Percentiles rank a stretch among this genome's conserved stretches.
Evolutionary conservation across 2,329 filamentous ascomycete species (phyloP).

Genomic region (Diaporthe sp.): DNA sequence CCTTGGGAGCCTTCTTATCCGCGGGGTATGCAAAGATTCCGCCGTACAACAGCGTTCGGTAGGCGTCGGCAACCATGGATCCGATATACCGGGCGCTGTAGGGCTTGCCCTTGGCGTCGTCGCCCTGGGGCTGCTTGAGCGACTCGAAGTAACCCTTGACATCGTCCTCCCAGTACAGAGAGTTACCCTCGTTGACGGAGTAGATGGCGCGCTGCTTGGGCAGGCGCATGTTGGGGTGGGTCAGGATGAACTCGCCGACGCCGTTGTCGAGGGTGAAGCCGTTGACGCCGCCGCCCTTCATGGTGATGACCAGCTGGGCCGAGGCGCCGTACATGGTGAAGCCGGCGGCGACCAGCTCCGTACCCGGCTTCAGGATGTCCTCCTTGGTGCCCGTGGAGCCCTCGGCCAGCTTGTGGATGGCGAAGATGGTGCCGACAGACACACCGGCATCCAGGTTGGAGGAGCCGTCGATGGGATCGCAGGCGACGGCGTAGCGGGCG

Average conservation of each 20-base stretch:
- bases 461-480: constrained; percentile 97
- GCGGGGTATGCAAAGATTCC: constrained; percentile 98
- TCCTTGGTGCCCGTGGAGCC: constrained; percentile 81
- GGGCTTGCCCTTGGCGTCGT: constrained; percentile 87
- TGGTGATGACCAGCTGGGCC: constrained; percentile 95
- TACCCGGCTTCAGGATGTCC: constrained; percentile 90
- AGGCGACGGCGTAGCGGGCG: constrained; percentile 93
- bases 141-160: constrained; percentile 91
- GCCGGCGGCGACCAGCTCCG: constrained; percentile 92
- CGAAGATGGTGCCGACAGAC: constrained; percentile 97
- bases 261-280: constrained; percentile 98
- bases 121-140: constrained; percentile 81
- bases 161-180: constrained; percentile 92
- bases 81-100: constrained; percentile 97
- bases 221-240: constrained; percentile 93
- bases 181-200: constrained; percentile 99
- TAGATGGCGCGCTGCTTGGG: constrained; percentile 89
- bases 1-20: constrained; percentile 98
- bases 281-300: constrained; percentile 92
- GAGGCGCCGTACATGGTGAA: constrained; percentile 99
- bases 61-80: constrained; percentile 98
- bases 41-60: constrained; percentile 94
- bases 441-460: constrained; percentile 98
- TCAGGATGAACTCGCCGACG: constrained; percentile 98
- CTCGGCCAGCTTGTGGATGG: constrained; percentile 89